These are phyloP conservation scores for Curvularia sp. DNA, from an alignment of 2,329 filamentous ascomycete species.

Conservation along the genomic window DNA sequence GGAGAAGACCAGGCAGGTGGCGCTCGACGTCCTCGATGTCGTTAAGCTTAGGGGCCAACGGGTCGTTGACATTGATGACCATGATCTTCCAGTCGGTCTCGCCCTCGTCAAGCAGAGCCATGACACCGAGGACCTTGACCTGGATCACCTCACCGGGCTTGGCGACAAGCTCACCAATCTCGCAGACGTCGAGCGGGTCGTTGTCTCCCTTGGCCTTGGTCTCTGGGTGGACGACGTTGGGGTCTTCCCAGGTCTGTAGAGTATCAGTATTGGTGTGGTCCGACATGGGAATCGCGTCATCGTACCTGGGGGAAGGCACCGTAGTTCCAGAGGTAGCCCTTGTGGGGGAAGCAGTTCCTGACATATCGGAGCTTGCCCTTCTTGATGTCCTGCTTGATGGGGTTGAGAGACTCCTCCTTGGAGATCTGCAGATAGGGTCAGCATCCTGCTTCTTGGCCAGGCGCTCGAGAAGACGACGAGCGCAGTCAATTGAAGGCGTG, in stretches of 20 bases:
- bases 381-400: constrained; percentile 99
- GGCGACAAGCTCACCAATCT: constrained; percentile 97
- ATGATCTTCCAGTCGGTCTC: constrained; percentile 99
- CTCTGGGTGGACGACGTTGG: constrained; percentile 93
- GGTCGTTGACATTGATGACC: constrained; percentile 98
- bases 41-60: constrained; percentile 93
- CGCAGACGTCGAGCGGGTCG: constrained; percentile 98
- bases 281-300: constrained; percentile 39
- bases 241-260: constrained; percentile 95
- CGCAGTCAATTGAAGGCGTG: constrained; percentile 30
- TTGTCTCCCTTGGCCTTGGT: constrained; percentile 99
- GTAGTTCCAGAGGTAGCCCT: constrained; percentile 99
- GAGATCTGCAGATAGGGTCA: constrained; percentile 72
- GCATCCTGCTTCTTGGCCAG: constrained; percentile 10
- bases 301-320: constrained; percentile 96
- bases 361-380: constrained; percentile 99
- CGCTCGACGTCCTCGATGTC: constrained; percentile 99
- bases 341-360: constrained; percentile 99
- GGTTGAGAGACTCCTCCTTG: constrained; percentile 98
- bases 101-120: constrained; percentile 98
- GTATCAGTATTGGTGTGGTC: constrained; percentile 36
- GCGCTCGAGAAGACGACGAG: not conserved
- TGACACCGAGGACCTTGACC: constrained; percentile 99
- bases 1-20: constrained; percentile 93
- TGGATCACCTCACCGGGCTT: constrained; percentile 98